Evolutionary conservation across 108 stramenopile genomes (phyloP), one percentile per base, ranked within the genome.

Genomic region (Cyclostephanos invisitatus): DNA sequence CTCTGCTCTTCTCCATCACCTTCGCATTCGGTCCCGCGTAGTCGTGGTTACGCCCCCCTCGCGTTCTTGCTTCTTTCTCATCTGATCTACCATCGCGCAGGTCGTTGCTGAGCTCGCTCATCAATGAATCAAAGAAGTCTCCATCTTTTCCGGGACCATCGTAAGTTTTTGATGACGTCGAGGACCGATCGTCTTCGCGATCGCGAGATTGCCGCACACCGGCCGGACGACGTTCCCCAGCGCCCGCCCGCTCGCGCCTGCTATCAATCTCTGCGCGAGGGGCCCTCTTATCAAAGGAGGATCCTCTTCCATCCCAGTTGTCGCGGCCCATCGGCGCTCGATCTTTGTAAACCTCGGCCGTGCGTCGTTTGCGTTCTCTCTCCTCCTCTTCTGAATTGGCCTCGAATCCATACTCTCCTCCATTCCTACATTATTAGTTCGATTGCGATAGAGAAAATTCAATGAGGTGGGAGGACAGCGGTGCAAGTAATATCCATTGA

Each of bases 81-180:
- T 65, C 17, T 1, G 78, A 80, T 17, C 62, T 55, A 40, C 50
- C 51, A 15, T 63, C 74, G 15, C 60, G 10, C 35, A 73, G 46
- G 28, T 80, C 81, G 29, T 80, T 74, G n/a, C 70, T 78, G 17
- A 86, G 70, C 58, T 86, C 82, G 9, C 75, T 77, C 85, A 86
- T 83, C 20, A 85, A 75, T 6, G 69, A 78, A 21, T 74, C 72
- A 24, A 84, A 86, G 69, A 84, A 84, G 44, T 75, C 83, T 8
- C 73, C 83, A n/a, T 72, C 62, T 18, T 51, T 36, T 17, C 72
- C 68, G 37, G 28, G 38, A 20, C 55, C 64, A 56, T 44, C 54
- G 14, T 40, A 18, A 24, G 1, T 11, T 7, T 37, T 58, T 9
- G 77, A 72, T 12, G 80, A 59, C 50, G 47, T 15, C 20, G 75